Evolutionary conservation across 208 protist genomes (phyloP).

Genomic region (Leishmania mexicana): DNA sequence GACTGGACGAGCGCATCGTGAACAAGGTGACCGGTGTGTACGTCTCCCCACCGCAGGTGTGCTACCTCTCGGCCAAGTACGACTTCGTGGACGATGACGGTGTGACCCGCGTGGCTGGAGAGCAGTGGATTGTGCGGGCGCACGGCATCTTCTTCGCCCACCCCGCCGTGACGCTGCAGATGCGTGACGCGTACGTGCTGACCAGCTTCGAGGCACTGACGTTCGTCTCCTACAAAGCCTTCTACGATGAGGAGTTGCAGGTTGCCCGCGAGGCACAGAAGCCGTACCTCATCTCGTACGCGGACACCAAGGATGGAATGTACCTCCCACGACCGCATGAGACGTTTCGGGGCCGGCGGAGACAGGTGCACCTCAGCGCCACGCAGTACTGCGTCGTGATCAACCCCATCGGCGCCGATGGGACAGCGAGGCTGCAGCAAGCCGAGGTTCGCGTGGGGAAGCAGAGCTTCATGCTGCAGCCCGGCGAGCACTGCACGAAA

Average conservation of each 20-base stretch:
- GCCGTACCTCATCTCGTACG: conserved; percentile 85
- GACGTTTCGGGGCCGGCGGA: conserved; percentile 38
- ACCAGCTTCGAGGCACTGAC: conserved; percentile 43
- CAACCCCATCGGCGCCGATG: conserved; percentile 80
- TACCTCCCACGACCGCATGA: conserved; percentile 78
- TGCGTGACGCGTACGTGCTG: conserved; percentile 45
- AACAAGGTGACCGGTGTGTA: conserved; percentile 3
- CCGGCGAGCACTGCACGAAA: conserved; percentile 49
- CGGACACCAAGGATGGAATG: conserved; percentile 40
- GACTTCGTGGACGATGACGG: conserved; percentile 41
- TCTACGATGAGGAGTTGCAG: conserved; percentile 66
- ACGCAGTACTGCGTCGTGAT: conserved; percentile 90
- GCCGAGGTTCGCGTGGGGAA: conserved; percentile 87
- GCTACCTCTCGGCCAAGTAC: conserved; percentile 30
- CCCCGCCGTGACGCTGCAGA: conserved; percentile 21
- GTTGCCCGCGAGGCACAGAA: conserved; percentile 75
- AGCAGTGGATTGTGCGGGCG: conserved; percentile 84
- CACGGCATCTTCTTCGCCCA: conserved; percentile 87
- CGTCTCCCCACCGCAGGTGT: conserved; percentile 24
- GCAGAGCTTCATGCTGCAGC: conserved; percentile 70
- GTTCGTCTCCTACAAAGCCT: conserved; percentile 39
- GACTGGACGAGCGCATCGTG: conserved; percentile 32
- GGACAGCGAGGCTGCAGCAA: conserved; percentile 69
- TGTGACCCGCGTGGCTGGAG: conserved; percentile 66
- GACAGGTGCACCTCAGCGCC: conserved; percentile 55